Evolutionary conservation across 164 flowering plant genomes (phyloP), one percentile per base, ranked within the genome.

Genomic region (Aristolochia californica): DNA sequence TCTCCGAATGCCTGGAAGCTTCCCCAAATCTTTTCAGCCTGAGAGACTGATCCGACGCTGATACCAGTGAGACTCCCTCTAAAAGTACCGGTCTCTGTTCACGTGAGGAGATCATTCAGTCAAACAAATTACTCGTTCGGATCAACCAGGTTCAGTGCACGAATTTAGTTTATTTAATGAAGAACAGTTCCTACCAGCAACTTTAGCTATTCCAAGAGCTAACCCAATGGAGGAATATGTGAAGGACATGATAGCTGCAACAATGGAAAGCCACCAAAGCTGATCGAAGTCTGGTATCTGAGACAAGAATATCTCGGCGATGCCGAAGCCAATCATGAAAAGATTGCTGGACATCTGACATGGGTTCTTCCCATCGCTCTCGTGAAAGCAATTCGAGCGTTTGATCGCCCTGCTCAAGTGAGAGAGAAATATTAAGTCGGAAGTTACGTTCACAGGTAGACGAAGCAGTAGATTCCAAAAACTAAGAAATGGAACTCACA

Each of bases 1-100:
- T 80, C 76, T 15, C 91, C 95, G 18, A 87, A 76, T 0, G 95
- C 84, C 66, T 84, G 88, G 62, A 87, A 81, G 70, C 78, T 79
- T 53, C 85, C 77, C 95, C 88, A 87, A 14, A 78, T 66, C 67
- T 87, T 87, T 30, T 84, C 78, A 9, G 79, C 66, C 45, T 70
- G 54, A 17, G 78, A 74, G 24, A 84, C 84, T 0, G 71, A 34
- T 4, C 88, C 95, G n/a, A 79, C 58, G 68, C 78, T 81, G 45
- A 82, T 67, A 20, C 95, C 95, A 16, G 83, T 82, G 1, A 85
- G 58, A 57, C 87, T 85, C 34, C 89, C 94, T 52, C 20, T 67
- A 55, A 81, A 13, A 18, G 48, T 62, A 24, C 83, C 79, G n/a
- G 24, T 76, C 66, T 65, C 93, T 83, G 75, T 15, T 24, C 20